Base-by-base conservation (phyloP, 371 early-diverging fungal genomes). In the Lichtheimia ramosa region DNA sequence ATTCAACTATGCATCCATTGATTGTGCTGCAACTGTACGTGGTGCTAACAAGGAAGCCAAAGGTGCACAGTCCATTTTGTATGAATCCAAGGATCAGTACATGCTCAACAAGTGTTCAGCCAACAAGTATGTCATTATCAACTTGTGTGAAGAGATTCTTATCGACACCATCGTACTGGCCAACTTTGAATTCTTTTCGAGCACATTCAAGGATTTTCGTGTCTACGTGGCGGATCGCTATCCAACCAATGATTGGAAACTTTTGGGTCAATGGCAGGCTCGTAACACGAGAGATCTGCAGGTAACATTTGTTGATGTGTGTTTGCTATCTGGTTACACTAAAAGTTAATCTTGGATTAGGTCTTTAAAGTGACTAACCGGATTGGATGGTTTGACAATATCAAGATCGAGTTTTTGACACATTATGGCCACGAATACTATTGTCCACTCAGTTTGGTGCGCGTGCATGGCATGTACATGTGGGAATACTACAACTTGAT, bases 131-230 rank as follows among this genome's bases (percentile, higher is more conserved):
- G 88, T 97, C 2, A 87, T 93, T 10, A 85, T 97, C 24, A 96
- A 96, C 71, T 79, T 99, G 2, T 99, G 99, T 68, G 90, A 97
- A 61, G 93, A 91, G 24, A 95, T 97, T 56, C 75, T 93, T 12
- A 89, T 99, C 6, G 94, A 96, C 71, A 87, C 93, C 0, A 69
- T 99, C 42, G 85, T 90, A 10, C 67, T 99, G 65, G 96, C 93
- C 52, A 97, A 97, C 71, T 94, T 91, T 57, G 99, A 99, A 71
- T 96, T 95, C 67, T 99, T 97, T 66, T 92, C 94, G 0, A 94
- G 95, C 40, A 96, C 92, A 1, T 96, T 96, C 72, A 91, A 89
- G 65, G 90, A 95, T 50, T 86, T 96, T 63, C 73, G 85, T 34
- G 86, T 97, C 1, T 91, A 83, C 51, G 90, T 90, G 25, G 80